Evolutionary conservation across 2,329 filamentous ascomycete genomes (phyloP).

Genomic region (Allantophomopsis cytisporea): DNA sequence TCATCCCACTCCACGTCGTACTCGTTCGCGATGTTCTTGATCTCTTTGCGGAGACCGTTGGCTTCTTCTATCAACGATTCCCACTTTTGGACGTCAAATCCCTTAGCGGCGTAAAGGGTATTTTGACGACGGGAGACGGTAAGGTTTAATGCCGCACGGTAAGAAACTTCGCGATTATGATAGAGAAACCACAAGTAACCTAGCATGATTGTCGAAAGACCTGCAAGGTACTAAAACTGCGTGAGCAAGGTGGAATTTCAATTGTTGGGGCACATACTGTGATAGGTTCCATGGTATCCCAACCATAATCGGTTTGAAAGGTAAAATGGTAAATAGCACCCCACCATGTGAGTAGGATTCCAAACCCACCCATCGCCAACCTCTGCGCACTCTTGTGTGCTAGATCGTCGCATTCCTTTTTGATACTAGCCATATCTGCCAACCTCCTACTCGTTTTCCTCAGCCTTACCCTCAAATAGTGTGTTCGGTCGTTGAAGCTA

Average conservation of each 20-base stretch:
- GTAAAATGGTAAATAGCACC: conserved; percentile 57
- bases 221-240: conserved; percentile 51
- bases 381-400: conserved; percentile 68
- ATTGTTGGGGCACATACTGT: conserved; percentile 30
- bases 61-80: conserved; percentile 67
- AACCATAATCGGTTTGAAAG: conserved; percentile 64
- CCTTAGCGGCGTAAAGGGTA: conserved; percentile 60
- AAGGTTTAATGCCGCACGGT: conserved; percentile 75
- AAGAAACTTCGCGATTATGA: conserved; percentile 80
- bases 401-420: conserved; percentile 66
- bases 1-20: conserved; percentile 91
- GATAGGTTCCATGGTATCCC: conserved; percentile 84
- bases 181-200: conserved; percentile 92
- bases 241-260: background rate
- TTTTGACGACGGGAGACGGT: conserved; percentile 70
- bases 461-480: conserved; percentile 69
- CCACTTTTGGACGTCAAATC: conserved; percentile 68
- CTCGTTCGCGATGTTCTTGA: conserved; percentile 68
- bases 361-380: conserved; percentile 70
- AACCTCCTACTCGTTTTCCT: conserved; percentile 59
- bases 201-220: conserved; percentile 74
- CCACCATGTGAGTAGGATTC: conserved; percentile 62
- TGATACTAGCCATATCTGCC: conserved; percentile 55
- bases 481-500: conserved; percentile 79
- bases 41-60: conserved; percentile 63